Percentiles rank a stretch among this genome's conserved stretches.
phyloP scores from a whole-genome alignment of 148 eudicot genomes.

The Rhododendron molle region DNA sequence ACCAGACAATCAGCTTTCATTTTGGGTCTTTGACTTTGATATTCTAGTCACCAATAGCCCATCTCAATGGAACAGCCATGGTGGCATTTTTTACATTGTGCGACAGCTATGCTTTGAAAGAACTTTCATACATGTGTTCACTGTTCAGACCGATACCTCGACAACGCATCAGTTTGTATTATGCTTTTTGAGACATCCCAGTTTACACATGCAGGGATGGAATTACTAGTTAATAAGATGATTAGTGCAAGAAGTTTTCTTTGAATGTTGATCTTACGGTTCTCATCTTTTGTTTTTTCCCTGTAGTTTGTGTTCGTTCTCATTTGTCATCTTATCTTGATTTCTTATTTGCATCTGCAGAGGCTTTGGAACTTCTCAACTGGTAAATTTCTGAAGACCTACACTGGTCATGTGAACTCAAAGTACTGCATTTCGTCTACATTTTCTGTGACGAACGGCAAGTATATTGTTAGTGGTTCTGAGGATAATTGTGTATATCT shows the following conservation, averaged over 20 bases:
- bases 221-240: not conserved
- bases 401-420: conserved; percentile 77
- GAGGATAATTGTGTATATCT: conserved; percentile 84
- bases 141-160: not conserved
- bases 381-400: conserved; percentile 87
- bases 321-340: not conserved
- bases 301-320: not conserved
- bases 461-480: conserved; percentile 88
- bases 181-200: not conserved
- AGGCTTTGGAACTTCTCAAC: conserved; percentile 88
- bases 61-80: not conserved
- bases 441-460: conserved; percentile 84
- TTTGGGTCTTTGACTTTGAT: not conserved
- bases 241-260: not conserved
- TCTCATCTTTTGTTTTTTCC: not conserved
- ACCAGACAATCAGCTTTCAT: not conserved
- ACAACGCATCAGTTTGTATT: not conserved
- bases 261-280: not conserved
- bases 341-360: conserved; percentile 37
- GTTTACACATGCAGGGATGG: not conserved
- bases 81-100: not conserved
- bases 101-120: not conserved
- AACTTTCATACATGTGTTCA: not conserved
- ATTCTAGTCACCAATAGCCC: not conserved
- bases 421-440: conserved; percentile 82